A percentile compares a stretch with the other conserved stretches of the same genome.
Evolutionary conservation across 2,329 filamentous ascomycete genomes (phyloP).

Genomic region (Cercospora janseana): DNA sequence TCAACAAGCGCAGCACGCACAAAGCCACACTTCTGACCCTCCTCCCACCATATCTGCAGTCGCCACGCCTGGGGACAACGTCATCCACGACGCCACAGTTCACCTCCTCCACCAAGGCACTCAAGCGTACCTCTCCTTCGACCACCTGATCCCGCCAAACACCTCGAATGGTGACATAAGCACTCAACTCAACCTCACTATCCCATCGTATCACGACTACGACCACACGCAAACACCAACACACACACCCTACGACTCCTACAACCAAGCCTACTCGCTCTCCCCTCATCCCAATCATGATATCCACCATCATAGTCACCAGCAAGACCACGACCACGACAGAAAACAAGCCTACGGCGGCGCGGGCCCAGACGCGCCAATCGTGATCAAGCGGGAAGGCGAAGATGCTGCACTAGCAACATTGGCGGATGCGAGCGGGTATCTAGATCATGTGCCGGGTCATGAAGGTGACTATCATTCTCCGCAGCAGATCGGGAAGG

Average conservation of each 20-base stretch:
- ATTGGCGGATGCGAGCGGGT: constrained; percentile 15
- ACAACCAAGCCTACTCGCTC: neutral
- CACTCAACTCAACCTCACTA: neutral
- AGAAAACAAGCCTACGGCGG: constrained; percentile 18
- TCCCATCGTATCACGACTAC: neutral
- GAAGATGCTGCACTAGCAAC: constrained; percentile 16
- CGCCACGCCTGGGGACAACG: neutral
- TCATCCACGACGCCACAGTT: neutral
- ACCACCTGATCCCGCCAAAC: too few relatives aligned
- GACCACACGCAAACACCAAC: neutral
- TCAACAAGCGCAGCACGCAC: constrained; percentile 3
- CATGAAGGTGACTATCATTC: too few relatives aligned
- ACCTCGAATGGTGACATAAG: too few relatives aligned
- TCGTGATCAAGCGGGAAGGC: too few relatives aligned
- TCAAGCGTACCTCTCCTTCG: too few relatives aligned
- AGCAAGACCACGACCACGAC: too few relatives aligned
- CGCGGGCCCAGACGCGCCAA: constrained; percentile 16
- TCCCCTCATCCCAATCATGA: too few relatives aligned
- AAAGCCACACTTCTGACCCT: neutral
- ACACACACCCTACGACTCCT: neutral
- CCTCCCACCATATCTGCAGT: constrained; percentile 12
- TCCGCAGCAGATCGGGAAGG: too few relatives aligned
- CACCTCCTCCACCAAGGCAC: too few relatives aligned
- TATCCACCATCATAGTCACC: too few relatives aligned
- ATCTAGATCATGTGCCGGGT: too few relatives aligned